Percentiles rank a stretch among this genome's conserved stretches.
Conservation (phyloP, 2,329 filamentous ascomycete species). For the Parastagonospora avenae region DNA sequence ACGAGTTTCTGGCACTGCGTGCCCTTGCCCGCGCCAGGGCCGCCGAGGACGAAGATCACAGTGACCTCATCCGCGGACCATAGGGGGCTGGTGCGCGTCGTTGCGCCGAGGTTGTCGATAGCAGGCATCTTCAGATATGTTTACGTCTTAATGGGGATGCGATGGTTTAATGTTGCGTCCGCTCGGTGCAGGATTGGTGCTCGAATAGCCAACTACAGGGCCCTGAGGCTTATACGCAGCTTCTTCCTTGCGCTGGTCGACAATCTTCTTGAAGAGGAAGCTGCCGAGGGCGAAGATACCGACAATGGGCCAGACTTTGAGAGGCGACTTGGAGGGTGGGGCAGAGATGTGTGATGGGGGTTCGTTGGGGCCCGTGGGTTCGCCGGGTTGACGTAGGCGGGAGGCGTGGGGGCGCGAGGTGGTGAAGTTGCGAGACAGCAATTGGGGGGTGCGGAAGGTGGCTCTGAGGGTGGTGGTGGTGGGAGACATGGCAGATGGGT, state of each 20-base stretch:
- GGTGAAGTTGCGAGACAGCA: conserved; percentile 30
- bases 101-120: conserved; percentile 45
- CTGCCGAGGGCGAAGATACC: conserved; percentile 54
- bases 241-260: conserved; percentile 51
- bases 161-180: conserved; percentile 24
- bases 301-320: conserved; percentile 53
- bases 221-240: conserved; percentile 31
- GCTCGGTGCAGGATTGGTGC: conserved; percentile 36
- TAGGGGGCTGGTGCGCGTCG: conserved; percentile 64
- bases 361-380: conserved; percentile 47
- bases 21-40: conserved; percentile 93
- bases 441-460: conserved; percentile 9
- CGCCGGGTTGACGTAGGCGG: conserved; percentile 41
- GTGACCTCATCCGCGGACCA: conserved; percentile 80
- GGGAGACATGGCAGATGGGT: conserved; percentile 36
- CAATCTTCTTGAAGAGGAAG: conserved; percentile 53
- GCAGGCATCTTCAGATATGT: conserved; percentile 40
- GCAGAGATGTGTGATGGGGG: conserved; percentile 38
- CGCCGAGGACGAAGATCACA: conserved; percentile 96
- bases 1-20: conserved; percentile 93
- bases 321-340: conserved; percentile 46
- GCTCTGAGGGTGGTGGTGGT: conserved; percentile 20
- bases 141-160: conserved; percentile 33
- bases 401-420: conserved; percentile 28
- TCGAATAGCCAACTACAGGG: conserved; percentile 5